Base-by-base conservation (phyloP, 768 basidiomycete genomes). In the Chlorophyllum brunneum region DNA sequence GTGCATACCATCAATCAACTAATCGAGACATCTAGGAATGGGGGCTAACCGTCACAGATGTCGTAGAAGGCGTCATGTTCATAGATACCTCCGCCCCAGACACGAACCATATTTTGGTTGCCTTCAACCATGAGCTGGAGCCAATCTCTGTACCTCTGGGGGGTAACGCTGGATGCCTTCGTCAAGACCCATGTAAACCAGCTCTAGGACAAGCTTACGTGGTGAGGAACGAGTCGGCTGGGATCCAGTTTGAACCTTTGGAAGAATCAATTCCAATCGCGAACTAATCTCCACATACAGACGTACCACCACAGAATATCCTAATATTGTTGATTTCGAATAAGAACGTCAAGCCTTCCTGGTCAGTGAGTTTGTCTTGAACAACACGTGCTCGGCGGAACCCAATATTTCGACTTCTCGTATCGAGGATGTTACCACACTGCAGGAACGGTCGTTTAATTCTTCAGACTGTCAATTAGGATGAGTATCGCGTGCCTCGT, bases 71-170 rank as follows among this genome's bases (percentile, higher is more conserved):
- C 69, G 54, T 92, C 86, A 5, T 77, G 65, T 64, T 92, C 89
- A 67, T 95, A 97, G 42, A 94, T 80, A 0, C 95, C 95, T 10
- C 95, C 95, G 48, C 90, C 95, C 95, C 95, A 98, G 7, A 97
- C 83, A 39, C 95, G 82, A 30, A 95, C 70, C 79, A 79, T 95
- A 63, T 93, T 95, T 67, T 95, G 95, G 61, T 95, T 95, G 3
- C 95, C 95, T 43, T 90, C 77, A 4, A 92, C 82, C 41, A 95
- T 70, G 2, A 98, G 78, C 56, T 92, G 78, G 5, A 98, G 74
- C 95, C 92, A 97, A 6, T 73, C 72, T 39, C 82, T 76, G 61
- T 95, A 97, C 47, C 85, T 66, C 48, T 74, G 69, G n/a, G 66
- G 51, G 26, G 72, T 74, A 53, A 79, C 63, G 0, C 79, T 80